Percentiles rank a stretch among this genome's conserved stretches.
phyloP scores from a whole-genome alignment of 2,329 filamentous ascomycete genomes.

The Chrysosporium keratinophilum region DNA sequence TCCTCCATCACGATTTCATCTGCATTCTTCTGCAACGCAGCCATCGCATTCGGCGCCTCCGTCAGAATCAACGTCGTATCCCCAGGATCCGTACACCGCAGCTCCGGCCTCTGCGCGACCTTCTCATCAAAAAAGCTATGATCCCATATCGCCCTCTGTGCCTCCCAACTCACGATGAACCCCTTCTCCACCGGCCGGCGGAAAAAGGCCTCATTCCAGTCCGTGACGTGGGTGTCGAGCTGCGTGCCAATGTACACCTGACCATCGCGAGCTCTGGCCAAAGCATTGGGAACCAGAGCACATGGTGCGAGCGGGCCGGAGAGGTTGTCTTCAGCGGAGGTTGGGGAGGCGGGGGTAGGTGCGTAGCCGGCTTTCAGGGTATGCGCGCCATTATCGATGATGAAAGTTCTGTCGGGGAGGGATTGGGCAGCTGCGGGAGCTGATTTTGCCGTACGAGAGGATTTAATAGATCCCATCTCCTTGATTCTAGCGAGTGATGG shows the following conservation, averaged over 20 bases:
- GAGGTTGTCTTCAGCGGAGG: slow-evolving; percentile 25
- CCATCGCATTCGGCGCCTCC: slow-evolving; percentile 75
- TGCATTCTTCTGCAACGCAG: slow-evolving; percentile 72
- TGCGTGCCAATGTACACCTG: slow-evolving; percentile 72
- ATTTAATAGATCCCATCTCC: slow-evolving; percentile 19
- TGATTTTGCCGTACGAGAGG: slow-evolving; percentile 38
- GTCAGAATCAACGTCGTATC: slow-evolving; percentile 77
- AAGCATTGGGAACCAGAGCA: slow-evolving; percentile 71
- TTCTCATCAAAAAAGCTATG: slow-evolving; percentile 66
- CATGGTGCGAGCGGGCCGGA: slow-evolving; percentile 42
- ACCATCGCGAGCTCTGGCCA: slow-evolving; percentile 70
- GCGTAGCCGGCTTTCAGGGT: slow-evolving; percentile 82
- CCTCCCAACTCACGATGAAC: slow-evolving; percentile 93
- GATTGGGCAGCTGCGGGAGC: slow-evolving; percentile 42
- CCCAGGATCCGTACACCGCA: slow-evolving; percentile 48
- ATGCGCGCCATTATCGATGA: slow-evolving; percentile 88
- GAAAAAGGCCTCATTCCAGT: slow-evolving; percentile 83
- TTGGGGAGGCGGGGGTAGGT: slow-evolving; percentile 29
- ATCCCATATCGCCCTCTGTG: slow-evolving; percentile 92
- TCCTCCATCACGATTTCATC: slow-evolving; percentile 98
- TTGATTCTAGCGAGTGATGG: background rate
- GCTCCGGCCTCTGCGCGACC: slow-evolving; percentile 44
- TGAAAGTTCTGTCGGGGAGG: slow-evolving; percentile 57
- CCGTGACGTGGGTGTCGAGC: slow-evolving; percentile 59
- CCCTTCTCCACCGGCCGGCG: slow-evolving; percentile 87